Evolutionary conservation across 73 alveolate genomes (phyloP).

Genomic region (Tetrahymena thermophila): DNA sequence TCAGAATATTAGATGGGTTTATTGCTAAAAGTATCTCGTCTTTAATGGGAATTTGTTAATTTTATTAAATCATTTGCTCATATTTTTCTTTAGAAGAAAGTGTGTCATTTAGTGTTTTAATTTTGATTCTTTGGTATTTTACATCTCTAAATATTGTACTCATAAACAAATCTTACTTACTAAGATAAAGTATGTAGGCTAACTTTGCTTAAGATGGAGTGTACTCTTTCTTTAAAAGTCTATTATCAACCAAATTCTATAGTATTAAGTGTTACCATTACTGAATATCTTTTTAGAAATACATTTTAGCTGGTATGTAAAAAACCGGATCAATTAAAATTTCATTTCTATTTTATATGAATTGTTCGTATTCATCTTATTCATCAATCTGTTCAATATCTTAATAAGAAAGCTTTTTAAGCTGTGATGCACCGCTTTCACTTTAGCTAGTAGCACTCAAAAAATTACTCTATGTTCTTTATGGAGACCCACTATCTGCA

Average conservation of each 20-base stretch:
- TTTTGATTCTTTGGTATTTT: neutral
- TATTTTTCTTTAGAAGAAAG: neutral
- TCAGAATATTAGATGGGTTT: neutral
- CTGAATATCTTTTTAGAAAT: neutral
- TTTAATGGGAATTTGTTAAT: neutral
- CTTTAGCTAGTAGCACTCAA: neutral
- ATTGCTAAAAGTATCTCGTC: neutral
- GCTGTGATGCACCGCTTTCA: neutral
- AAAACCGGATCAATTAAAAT: neutral
- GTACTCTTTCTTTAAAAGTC: neutral
- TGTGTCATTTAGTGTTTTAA: neutral
- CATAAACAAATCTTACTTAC: neutral
- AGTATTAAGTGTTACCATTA: neutral
- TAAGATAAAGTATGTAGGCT: neutral
- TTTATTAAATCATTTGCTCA: neutral
- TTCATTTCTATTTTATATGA: neutral
- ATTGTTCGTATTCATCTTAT: neutral
- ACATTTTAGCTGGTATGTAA: neutral
- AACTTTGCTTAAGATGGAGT: neutral
- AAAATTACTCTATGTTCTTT: neutral
- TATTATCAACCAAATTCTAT: neutral
- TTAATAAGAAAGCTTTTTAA: neutral
- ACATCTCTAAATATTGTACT: neutral
- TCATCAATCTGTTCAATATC: neutral
- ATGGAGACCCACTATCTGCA: neutral